These are phyloP conservation scores for Verticillium klebahnii DNA, from an alignment of 2,329 filamentous ascomycete genomes.

Conservation along the genomic window DNA sequence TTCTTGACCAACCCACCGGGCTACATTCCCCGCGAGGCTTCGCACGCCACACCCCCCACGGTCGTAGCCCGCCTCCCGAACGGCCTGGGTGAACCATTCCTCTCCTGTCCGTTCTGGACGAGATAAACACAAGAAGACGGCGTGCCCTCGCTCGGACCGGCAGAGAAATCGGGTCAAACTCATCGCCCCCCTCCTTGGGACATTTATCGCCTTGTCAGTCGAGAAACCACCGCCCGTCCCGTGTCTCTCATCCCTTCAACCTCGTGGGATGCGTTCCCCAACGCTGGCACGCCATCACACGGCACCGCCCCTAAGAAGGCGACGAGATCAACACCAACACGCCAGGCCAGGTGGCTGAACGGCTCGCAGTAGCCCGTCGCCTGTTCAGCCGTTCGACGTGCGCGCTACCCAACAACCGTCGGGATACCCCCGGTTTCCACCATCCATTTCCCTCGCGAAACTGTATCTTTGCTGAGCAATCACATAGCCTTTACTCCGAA, in stretches of 20 bases:
- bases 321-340: too few species aligned
- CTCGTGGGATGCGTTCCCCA: neutral
- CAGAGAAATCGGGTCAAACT: too few species aligned
- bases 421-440: neutral
- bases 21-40: neutral
- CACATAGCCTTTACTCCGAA: neutral
- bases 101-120: neutral
- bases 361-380: neutral
- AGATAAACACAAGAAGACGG: neutral
- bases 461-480: neutral
- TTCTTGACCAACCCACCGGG: neutral
- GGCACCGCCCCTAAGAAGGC: neutral
- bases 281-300: neutral
- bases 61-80: neutral
- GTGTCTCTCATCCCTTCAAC: too few species aligned
- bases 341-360: neutral
- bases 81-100: neutral
- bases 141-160: neutral
- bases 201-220: too few species aligned
- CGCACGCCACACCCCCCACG: neutral
- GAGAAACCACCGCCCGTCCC: too few species aligned
- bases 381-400: neutral
- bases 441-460: neutral
- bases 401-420: neutral
- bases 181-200: too few species aligned